phyloP scores from a whole-genome alignment of 2,329 filamentous ascomycete species.

The Trichoderma sp. region DNA sequence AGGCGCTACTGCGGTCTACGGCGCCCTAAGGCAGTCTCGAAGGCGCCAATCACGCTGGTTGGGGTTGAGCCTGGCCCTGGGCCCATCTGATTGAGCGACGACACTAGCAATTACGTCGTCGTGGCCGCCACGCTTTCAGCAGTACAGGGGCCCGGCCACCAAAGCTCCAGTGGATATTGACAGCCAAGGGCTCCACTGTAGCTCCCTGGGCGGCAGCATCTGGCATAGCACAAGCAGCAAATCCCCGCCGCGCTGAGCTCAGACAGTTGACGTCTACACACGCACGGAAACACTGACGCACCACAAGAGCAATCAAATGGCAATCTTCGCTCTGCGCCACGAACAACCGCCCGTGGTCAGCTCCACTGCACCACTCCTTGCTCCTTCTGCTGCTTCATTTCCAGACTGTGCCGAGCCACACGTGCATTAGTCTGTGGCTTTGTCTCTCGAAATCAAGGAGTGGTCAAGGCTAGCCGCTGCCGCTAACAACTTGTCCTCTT shows the following conservation, averaged over 20 bases:
- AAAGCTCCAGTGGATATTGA: constrained; percentile 22
- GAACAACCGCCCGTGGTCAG: constrained; percentile 20
- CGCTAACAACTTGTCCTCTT: constrained; percentile 25
- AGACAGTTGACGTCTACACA: not conserved
- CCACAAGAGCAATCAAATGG: not conserved
- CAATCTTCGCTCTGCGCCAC: constrained; percentile 18
- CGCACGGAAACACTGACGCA: not conserved
- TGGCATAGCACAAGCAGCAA: not conserved
- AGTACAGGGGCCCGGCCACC: constrained; percentile 21
- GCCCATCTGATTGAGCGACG: not conserved
- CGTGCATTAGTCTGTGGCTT: constrained; percentile 27
- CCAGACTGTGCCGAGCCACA: constrained; percentile 28
- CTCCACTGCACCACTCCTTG: constrained; percentile 22
- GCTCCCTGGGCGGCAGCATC: constrained; percentile 16
- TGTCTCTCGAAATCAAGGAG: constrained; percentile 13
- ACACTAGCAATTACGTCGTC: constrained; percentile 19
- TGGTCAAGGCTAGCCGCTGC: constrained; percentile 4
- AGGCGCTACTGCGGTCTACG: constrained; percentile 21
- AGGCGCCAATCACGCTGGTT: constrained; percentile 10
- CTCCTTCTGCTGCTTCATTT: constrained; percentile 19
- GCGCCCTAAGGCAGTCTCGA: not conserved
- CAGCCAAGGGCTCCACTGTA: constrained; percentile 23
- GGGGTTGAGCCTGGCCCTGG: not conserved
- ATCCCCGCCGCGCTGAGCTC: constrained; percentile 23
- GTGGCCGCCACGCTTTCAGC: constrained; percentile 26